phyloP scores from a whole-genome alignment of 2,329 filamentous ascomycete genomes.

The Alternaria sp. region DNA sequence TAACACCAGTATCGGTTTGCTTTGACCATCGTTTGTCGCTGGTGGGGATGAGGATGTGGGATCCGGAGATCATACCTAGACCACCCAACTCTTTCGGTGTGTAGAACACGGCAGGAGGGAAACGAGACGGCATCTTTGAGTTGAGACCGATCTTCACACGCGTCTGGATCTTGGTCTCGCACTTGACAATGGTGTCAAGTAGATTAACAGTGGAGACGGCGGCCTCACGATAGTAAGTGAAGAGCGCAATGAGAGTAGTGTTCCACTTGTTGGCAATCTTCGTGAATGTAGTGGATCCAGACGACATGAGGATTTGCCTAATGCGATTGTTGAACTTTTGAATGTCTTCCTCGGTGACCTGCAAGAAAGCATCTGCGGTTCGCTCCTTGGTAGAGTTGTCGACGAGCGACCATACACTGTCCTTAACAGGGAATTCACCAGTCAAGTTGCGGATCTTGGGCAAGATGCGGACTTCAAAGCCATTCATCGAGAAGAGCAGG shows the following conservation, averaged over 20 bases:
- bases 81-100: constrained; percentile 98
- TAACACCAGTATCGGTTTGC: constrained; percentile 96
- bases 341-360: constrained; percentile 97
- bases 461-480: constrained; percentile 95
- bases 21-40: constrained; percentile 99
- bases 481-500: constrained; percentile 95
- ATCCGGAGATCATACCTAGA: constrained; percentile 98
- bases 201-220: constrained; percentile 94
- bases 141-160: constrained; percentile 98
- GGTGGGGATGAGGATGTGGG: constrained; percentile 94
- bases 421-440: constrained; percentile 96
- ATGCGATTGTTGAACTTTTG: constrained; percentile 99
- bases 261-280: constrained; percentile 99
- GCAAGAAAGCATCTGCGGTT: constrained; percentile 95
- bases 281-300: constrained; percentile 98
- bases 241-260: constrained; percentile 93
- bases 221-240: constrained; percentile 98
- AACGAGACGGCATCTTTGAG: constrained; percentile 99
- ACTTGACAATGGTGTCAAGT: constrained; percentile 98
- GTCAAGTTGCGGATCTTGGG: constrained; percentile 95
- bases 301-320: constrained; percentile 98
- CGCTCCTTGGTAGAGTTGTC: constrained; percentile 97
- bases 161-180: constrained; percentile 99
- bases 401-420: constrained; percentile 97
- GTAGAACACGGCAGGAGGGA: constrained; percentile 98